Conservation (phyloP, 2,329 filamentous ascomycete genomes). For the Clarireedia monteithiana region DNA sequence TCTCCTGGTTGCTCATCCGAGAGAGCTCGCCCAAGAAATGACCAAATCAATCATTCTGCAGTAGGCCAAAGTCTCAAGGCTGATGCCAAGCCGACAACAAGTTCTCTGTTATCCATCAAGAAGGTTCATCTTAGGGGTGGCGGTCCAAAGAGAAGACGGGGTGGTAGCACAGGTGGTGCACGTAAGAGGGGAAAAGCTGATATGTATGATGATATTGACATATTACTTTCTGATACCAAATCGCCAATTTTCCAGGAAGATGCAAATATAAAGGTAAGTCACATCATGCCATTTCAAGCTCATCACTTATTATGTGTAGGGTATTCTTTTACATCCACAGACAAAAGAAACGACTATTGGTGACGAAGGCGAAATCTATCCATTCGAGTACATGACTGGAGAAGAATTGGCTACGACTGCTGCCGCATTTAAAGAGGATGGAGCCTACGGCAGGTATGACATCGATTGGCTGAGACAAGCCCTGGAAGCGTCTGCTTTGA, state of each 20-base stretch:
- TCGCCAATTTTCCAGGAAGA: slow-evolving; percentile 9
- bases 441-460: slow-evolving; percentile 46
- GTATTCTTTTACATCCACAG: not conserved
- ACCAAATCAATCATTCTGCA: not conserved
- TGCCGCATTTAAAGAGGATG: slow-evolving; percentile 47
- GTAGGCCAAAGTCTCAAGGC: no score
- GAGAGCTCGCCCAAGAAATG: not conserved
- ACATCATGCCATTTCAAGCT: not conserved
- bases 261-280: slow-evolving; percentile 9
- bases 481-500: slow-evolving; percentile 39
- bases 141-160: slow-evolving; percentile 2
- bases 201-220: slow-evolving; percentile 1
- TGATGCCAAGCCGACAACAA: not conserved
- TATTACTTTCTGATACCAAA: slow-evolving; percentile 1
- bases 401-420: slow-evolving; percentile 41
- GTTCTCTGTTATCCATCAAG: not conserved
- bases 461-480: slow-evolving; percentile 50
- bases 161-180: not conserved
- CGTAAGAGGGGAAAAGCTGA: slow-evolving; percentile 6
- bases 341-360: not conserved
- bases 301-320: not conserved
- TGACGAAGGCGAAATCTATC: not conserved
- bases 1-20: not conserved
- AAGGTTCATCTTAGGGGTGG: not conserved
- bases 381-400: slow-evolving; percentile 1